Base-by-base conservation (phyloP, 225 moss, liverwort and hornwort species). In the Lunularia cruciata region DNA sequence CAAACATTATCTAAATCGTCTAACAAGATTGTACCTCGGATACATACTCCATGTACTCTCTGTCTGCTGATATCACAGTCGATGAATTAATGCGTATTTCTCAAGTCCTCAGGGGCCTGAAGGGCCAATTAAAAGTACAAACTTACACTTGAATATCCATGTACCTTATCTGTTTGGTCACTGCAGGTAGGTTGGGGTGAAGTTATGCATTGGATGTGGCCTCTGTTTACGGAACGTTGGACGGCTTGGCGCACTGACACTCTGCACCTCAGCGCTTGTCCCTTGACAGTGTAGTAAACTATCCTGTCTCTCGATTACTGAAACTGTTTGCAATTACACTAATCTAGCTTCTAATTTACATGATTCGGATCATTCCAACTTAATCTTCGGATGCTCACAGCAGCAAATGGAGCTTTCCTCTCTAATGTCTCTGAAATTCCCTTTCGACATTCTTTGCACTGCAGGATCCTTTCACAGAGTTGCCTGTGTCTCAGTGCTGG, bases 201-300 rank as follows among this genome's bases (percentile, higher is more conserved):
- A 75, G 76, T 96, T 8, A 89, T 84, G 77, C 96, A 96, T 65
- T 92, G 92, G 96, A 96, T 96, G 92, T 96, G 96, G 96, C 92
- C 96, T 22, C 67, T 96, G 35, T 96, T 96, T 74, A 90, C 86
- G 8, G 84, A 84, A 64, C 87, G 90, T 45, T 96, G 96, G 96
- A 81, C 87, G 28, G 73, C 64, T 1, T 96, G 92, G 96, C 88
- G 96, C 62, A 70, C 81, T 13, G 52, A 76, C 4, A 70, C 71
- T 67, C 85, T 96, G 54, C 92, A 85, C 71, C 76, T 96, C 19
- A 89, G 90, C 70, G 81, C 87, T 39, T 92, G 86, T 74, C 96
- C 96, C 42, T 84, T 96, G 37, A 89, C 92, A 26, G 81, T 73
- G 34, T 7, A 61, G 61, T 61, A 61, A 39, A 38, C 61, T 36